These are phyloP conservation scores for Martensiomyces pterosporus DNA, from an alignment of 192 early-diverging fungal species.

Conservation along the genomic window DNA sequence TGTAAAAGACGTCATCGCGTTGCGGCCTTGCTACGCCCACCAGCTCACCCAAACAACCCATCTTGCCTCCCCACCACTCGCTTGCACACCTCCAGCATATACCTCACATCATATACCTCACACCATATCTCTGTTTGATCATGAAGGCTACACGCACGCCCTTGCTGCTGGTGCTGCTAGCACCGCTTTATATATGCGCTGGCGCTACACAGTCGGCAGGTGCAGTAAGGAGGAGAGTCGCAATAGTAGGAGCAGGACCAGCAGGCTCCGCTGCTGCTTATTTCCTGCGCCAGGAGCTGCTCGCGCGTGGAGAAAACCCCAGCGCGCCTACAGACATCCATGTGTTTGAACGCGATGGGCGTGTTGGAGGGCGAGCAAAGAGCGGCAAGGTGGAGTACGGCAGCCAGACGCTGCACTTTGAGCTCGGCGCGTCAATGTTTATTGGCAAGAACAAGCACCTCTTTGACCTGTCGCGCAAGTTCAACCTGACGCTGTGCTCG, in stretches of 20 bases:
- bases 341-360: conserved; percentile 17
- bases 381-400: conserved; percentile 9
- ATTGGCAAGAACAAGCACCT: conserved; percentile 24
- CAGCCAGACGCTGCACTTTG: conserved; percentile 19
- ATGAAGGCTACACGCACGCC: too few relatives aligned
- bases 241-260: neutral
- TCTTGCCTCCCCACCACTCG: too few relatives aligned
- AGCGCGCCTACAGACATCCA: conserved; percentile 27
- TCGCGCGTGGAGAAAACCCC: neutral
- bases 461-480: conserved; percentile 14
- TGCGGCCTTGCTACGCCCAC: too few relatives aligned
- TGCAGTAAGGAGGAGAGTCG: conserved; percentile 2
- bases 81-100: too few relatives aligned
- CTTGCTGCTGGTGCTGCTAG: neutral
- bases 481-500: conserved; percentile 24
- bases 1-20: too few relatives aligned
- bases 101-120: too few relatives aligned
- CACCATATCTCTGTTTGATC: too few relatives aligned
- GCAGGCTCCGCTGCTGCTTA: neutral
- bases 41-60: too few relatives aligned
- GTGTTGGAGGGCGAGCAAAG: conserved; percentile 20
- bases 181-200: conserved; percentile 10
- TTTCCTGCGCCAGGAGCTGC: neutral
- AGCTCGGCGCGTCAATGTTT: conserved; percentile 33
- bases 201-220: too few relatives aligned